Evolutionary conservation across 805 yeast species (phyloP), one percentile per base, ranked within the genome.

Genomic region (Schizosaccharomyces osmophilus): DNA sequence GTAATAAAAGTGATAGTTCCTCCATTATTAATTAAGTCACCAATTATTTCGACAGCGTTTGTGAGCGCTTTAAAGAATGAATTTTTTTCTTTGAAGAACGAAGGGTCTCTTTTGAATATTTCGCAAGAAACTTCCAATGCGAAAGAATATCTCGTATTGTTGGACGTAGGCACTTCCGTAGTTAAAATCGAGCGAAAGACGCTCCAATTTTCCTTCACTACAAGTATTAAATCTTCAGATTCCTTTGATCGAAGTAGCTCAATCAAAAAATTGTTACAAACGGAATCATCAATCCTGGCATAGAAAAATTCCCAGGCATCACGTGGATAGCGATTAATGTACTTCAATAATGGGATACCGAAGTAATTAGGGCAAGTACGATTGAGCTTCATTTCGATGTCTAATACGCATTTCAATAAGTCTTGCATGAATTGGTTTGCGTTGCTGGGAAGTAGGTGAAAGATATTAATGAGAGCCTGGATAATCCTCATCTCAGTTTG

Each of bases 341-440:
- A 93, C 69, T 84, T 84, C 6, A 94, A 89, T 58, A 90, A 79
- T 2, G 98, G 96, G n/a, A 75, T 78, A 65, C 98, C 77, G 75
- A 93, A 89, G 3, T 97, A 97, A 0, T 97, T 87, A 54, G 77
- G 77, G 62, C 87, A 85, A 64, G 85, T 87, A 26, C 96, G 82
- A 62, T 95, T 84, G 66, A 93, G 74, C 63, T 83, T 84, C 2
- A 84, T 81, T 71, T 93, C 98, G 67, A 93, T 73, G 63, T 80
- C 82, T 65, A 84, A 79, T 62, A 93, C 77, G 3, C 90, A 83
- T 61, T 77, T 78, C 67, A 93, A 78, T 62, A 93, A 77, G 66
- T 88, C 95, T 61, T 87, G 90, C 82, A 94, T 81, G 67, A 87
- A 93, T 22, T 90, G 84, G 71, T 82, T 85, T 0, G 98, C 98